Evolutionary conservation across 805 yeast genomes (phyloP), one percentile per base, ranked within the genome.

Genomic region (Metschnikowia shivogae): DNA sequence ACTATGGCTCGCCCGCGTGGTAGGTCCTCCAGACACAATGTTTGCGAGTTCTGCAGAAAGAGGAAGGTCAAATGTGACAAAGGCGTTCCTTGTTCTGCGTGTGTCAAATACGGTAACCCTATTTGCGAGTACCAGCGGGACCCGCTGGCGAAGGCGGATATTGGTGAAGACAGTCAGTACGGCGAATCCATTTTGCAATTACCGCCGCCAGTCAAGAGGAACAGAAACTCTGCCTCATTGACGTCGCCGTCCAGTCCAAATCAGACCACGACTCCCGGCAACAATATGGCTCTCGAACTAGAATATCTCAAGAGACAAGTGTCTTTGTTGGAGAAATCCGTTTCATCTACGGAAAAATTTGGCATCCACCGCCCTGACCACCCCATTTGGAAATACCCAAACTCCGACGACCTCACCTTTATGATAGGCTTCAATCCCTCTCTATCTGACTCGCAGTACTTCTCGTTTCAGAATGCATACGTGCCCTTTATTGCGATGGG

Each of bases 401-500:
- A 13, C 30, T 13, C 38, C 10, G 44, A 36, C 19, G 47, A 42
- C 28, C 28, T 41, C 14, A 29, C 28, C n/a, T 41, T 35, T 19
- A 22, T 51, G 39, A 13, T 49, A 4, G 56, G 54, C 13, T n/a
- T 31, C 33, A 46, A 53, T 41, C 61, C 58, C 5, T 46, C 35
- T 12, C 45, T 50, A 12, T 39, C 55, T 8, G 57, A 55, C 13
- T 48, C 58, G 3, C 73, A 68, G 36, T 53, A 56, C 1, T 66
- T 70, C 42, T 66, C 64, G 40, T 67, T 71, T 49, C 71, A 59
- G 49, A 63, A 62, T 32, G 60, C 61, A 9, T 70, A 48, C 44
- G 32, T 34, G 36, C 54, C 55, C n/a, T 47, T 50, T 22, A 20
- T 49, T 12, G n/a, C 40, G n/a, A 35, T 46, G 38, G 49, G 47